These are phyloP conservation scores for Amaranthus tricolor DNA, from an alignment of 179 eudicot genomes.

Conservation along the genomic window DNA sequence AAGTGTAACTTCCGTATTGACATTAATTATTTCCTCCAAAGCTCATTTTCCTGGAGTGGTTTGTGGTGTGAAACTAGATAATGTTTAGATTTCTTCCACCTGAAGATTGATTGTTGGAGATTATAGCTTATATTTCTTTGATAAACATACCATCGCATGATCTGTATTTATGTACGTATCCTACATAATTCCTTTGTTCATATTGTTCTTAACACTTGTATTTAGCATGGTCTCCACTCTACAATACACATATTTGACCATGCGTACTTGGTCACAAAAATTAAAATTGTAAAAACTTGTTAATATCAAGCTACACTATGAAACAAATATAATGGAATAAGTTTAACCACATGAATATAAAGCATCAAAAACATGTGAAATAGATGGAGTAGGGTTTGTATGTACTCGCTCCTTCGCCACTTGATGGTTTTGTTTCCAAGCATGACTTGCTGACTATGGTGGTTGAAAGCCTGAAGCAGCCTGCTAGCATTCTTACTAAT, in stretches of 20 bases:
- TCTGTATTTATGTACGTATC: background rate
- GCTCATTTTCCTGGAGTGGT: background rate
- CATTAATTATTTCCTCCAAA: background rate
- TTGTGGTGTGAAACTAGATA: background rate
- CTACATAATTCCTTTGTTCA: too few species aligned
- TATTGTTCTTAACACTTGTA: too few species aligned
- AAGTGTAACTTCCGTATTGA: too few species aligned
- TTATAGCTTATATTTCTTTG: background rate
- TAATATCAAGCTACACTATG: too few species aligned
- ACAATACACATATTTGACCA: too few species aligned
- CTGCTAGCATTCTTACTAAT: background rate
- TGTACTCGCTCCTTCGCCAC: background rate
- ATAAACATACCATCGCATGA: background rate
- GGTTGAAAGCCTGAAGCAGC: background rate
- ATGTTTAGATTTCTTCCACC: background rate
- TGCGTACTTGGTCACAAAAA: too few species aligned
- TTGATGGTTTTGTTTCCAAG: background rate
- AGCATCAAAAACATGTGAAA: too few species aligned
- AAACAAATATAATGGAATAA: too few species aligned
- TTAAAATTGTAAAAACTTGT: too few species aligned
- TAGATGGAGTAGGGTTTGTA: background rate
- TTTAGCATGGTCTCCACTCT: too few species aligned
- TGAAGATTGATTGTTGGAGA: slow-evolving; percentile 5
- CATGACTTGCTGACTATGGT: background rate
- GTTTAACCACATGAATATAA: too few species aligned